Evolutionary conservation across 768 basidiomycete genomes (phyloP).

Genomic region (Leucocoprinus leucothites): DNA sequence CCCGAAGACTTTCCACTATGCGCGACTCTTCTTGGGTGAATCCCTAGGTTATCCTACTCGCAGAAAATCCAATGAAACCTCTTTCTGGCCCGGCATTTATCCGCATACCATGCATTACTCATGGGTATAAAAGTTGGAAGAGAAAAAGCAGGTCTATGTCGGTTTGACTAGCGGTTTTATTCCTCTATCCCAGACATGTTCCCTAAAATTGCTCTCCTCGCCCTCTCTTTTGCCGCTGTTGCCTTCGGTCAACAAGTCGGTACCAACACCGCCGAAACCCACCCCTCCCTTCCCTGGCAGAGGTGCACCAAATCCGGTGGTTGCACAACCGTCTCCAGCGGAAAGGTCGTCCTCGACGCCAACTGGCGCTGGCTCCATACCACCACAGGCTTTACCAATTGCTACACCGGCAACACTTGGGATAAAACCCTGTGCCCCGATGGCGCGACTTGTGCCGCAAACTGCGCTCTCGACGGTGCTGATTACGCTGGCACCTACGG

Average conservation of each 20-base stretch:
- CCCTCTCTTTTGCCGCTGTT: constrained; percentile 8
- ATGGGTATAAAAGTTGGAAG: neutral
- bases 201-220: constrained; percentile 5
- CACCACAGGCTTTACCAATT: constrained; percentile 9
- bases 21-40: neutral
- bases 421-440: constrained; percentile 6
- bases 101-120: neutral
- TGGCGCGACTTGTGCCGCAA: constrained; percentile 3
- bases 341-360: constrained; percentile 9
- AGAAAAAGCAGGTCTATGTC: neutral
- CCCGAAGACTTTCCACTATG: constrained; percentile 2
- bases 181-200: neutral
- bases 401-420: constrained; percentile 14
- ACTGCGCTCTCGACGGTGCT: constrained; percentile 13
- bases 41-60: neutral
- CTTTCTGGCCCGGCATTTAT: neutral
- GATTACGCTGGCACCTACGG: constrained; percentile 12
- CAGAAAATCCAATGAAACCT: neutral
- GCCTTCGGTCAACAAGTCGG: constrained; percentile 13
- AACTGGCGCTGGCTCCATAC: constrained; percentile 15
- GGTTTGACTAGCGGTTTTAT: neutral
- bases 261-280: constrained; percentile 11
- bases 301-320: constrained; percentile 7
- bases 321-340: constrained; percentile 7
- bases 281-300: constrained; percentile 13